Base-by-base conservation (phyloP, 169 alveolate genomes). In the Plasmodium gallinaceum region DNA sequence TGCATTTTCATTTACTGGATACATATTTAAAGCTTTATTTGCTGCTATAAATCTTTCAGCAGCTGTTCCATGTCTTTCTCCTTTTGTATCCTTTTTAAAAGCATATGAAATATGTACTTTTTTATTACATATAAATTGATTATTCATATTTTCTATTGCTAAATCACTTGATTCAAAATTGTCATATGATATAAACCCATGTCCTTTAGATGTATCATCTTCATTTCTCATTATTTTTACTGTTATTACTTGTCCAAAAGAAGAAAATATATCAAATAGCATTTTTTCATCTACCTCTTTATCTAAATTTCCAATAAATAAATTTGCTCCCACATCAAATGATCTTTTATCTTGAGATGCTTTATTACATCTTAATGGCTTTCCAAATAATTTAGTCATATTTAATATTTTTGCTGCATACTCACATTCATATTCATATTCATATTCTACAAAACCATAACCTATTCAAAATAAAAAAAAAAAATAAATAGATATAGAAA, bases 71-170 rank as follows among this genome's bases (percentile, higher is more conserved):
- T 96, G 98, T 51, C 98, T 93, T 74, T 96, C 98, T 7, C 97
- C 97, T 90, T 97, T 97, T 9, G 99, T 96, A 92, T 98, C 99
- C 90, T 98, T 98, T 94, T 99, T 98, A 92, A 96, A 98, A 0
- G 99, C 99, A 95, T 98, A 98, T 9, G 99, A 97, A 60, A 99
- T 99, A 61, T 97, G 97, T 75, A 99, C 98, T 48, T 98, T 99
- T 88, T 97, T 95, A 88, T 98, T 98, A 88, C 99, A 96, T 39
- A 98, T 90, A 93, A 97, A 98, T 94, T 97, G 98, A 88, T 98
- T 97, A 88, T 98, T 98, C 99, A 99, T 97, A 32, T 99, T 97
- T 64, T 97, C 97, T 60, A 98, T 96, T 9, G 99, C 99, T n/a
- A 98, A 96, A 93, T 99, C 99, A 58, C 99, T 97, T 26, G 99